Evolutionary conservation across 192 early-diverging fungal genomes (phyloP), one percentile per base, ranked within the genome.

Genomic region (Lobosporangium transversale): DNA sequence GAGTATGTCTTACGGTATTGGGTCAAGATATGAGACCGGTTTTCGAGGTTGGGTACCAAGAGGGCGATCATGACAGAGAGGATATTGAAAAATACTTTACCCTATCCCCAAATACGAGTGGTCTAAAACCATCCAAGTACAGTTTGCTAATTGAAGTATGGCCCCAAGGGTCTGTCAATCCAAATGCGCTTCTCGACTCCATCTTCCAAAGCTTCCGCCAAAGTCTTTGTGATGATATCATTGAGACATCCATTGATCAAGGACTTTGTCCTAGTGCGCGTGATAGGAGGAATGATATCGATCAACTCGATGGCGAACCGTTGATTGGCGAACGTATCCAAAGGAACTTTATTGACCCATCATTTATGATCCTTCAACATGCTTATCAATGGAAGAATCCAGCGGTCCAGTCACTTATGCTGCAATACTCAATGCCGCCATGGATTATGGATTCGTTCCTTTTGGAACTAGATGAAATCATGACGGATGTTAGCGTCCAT

Each of bases 391-490:
- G 83, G 81, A 61, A 66, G 37, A 88, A 81, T 54, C 83, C 83
- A 1, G 81, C 83, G 24, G 85, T 86, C 1, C 69, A 80, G 20
- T 57, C 70, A 6, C 52, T 86, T 6, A 40, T 62, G 3, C 59
- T 71, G 21, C 10, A 71, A 8, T 58, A 80, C 11, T 61, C 73
- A 17, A 70, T 86, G 58, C 78, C 87, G n/a, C 82, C 83, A 14
- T 88, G 87, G 85, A 82, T 81, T 48, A 82, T 86, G 62, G 80
- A 84, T 26, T 81, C 84, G 40, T 71, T 85, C 30, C 43, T 88
- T 23, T 52, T 59, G 24, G 82, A 85, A 44, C 58, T 88, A 18
- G 70, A 81, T 23, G 68, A 63, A 24, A 81, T 83, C 36, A 47
- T 88, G 31, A 71, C 70, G 0, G 85, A 84, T 20, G 63, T 82